Base-by-base conservation (phyloP, 306 rosid genomes). In the Dryas octopetala region DNA sequence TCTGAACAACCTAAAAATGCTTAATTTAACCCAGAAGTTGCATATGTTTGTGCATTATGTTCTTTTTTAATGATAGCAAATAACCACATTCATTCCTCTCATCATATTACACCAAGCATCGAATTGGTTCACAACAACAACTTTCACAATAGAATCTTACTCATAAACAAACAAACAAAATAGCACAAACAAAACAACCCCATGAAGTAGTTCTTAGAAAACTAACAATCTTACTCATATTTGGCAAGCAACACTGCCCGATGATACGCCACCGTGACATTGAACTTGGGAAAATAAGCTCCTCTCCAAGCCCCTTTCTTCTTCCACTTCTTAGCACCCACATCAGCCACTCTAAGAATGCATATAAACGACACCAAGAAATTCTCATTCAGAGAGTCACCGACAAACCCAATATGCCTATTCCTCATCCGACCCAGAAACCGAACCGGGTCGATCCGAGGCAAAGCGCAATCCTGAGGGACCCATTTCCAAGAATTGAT, bases 251-350 rank as follows among this genome's bases (percentile, higher is more conserved):
- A 82, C 68, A 94, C 98, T 0, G 97, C 93, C 15, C 98, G 97
- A 79, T 91, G 97, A 81, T 94, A 94, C 17, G 82, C 90, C 13
- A 94, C 90, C 0, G 95, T 94, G 17, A 90, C 91, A 80, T 91
- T 94, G 61, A 84, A 90, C 67, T 74, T 90, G 6, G 98, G 97
- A 68, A 94, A 94, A 86, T 89, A 88, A 59, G 93, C 96, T 55
- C 98, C 96, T 52, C 84, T 94, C 98, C 91, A 94, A 86, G 91
- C 95, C 47, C 96, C 96, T 50, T 85, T 94, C 83, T 79, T 88
- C 84, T 94, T 94, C 98, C 97, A 94, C 81, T 78, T 91, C 77
- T 81, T 83, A 9, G 91, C 96, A 16, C 88, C 90, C 79, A 23
- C 41, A 83, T 94, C 97, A 63, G 91, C 96, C 52, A 74, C 84